phyloP scores from a whole-genome alignment of 179 eudicot species.

The Silene vulgaris region DNA sequence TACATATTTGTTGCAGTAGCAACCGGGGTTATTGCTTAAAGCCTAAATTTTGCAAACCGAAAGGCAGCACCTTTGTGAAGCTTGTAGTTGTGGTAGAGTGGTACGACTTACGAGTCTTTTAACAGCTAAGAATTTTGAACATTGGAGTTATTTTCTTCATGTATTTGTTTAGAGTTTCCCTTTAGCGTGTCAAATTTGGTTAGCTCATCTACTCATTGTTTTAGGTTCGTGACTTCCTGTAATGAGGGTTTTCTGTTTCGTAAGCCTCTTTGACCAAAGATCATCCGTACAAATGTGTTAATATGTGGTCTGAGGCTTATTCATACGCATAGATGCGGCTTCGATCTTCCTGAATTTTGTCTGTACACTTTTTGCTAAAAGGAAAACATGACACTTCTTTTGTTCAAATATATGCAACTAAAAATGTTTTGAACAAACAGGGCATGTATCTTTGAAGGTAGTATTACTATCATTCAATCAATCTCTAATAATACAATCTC shows the following conservation, averaged over 20 bases:
- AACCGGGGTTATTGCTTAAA: neutral
- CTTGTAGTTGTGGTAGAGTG: neutral
- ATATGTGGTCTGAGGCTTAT: neutral
- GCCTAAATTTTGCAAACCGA: neutral
- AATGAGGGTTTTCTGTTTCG: neutral
- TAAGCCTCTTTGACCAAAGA: neutral
- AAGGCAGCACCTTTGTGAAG: neutral
- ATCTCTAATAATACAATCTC: no score
- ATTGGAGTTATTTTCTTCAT: neutral
- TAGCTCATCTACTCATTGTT: neutral
- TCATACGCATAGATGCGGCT: neutral
- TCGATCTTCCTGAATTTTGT: neutral
- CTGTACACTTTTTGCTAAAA: neutral
- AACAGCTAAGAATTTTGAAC: neutral
- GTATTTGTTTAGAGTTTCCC: neutral
- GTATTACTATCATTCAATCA: neutral
- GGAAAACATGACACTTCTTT: neutral
- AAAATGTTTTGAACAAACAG: neutral
- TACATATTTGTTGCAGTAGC: neutral
- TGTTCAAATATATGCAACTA: neutral
- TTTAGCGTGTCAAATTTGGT: neutral
- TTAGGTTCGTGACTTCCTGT: neutral
- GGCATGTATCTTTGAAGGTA: neutral
- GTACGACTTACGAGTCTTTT: neutral
- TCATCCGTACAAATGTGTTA: neutral